A percentile compares a stretch with the other conserved stretches of the same genome.
These are phyloP conservation scores for Candida frijolesensis DNA, from an alignment of 1,139 yeast genomes.

Conservation along the genomic window DNA sequence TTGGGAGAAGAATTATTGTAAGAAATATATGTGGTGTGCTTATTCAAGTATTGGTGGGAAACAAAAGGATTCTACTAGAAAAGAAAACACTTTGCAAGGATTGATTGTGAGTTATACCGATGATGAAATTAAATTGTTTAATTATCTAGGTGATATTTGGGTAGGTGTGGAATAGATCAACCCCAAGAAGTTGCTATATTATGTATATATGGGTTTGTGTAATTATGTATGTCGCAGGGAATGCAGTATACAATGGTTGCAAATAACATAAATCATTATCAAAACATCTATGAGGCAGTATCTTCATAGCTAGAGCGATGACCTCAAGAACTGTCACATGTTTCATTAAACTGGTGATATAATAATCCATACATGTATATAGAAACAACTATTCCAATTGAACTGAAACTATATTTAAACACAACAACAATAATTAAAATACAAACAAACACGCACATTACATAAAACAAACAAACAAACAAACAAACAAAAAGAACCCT, in stretches of 20 bases:
- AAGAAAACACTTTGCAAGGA: conserved; percentile 29
- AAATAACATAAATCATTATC: background rate
- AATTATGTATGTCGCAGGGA: background rate
- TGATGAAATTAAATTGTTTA: conserved; percentile 24
- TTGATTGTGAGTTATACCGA: conserved; percentile 27
- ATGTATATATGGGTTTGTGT: background rate
- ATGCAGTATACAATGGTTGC: background rate
- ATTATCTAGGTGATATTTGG: conserved; percentile 40
- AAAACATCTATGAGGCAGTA: no score
- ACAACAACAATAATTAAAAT: no score
- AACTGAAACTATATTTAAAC: no score
- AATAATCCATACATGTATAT: background rate
- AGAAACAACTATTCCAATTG: no score
- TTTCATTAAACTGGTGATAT: no score
- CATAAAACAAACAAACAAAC: background rate
- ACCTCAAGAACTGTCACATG: background rate
- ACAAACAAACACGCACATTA: background rate
- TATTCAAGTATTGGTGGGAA: conserved; percentile 43
- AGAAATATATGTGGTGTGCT: conserved; percentile 49
- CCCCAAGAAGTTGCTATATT: background rate
- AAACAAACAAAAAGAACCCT: background rate
- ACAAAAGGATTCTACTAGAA: conserved; percentile 17
- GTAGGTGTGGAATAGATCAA: conserved; percentile 22
- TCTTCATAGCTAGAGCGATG: background rate
- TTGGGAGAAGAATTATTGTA: conserved; percentile 39